These are phyloP conservation scores for Hippophae rhamnoides DNA, from an alignment of 306 rosid genomes.

Conservation along the genomic window DNA sequence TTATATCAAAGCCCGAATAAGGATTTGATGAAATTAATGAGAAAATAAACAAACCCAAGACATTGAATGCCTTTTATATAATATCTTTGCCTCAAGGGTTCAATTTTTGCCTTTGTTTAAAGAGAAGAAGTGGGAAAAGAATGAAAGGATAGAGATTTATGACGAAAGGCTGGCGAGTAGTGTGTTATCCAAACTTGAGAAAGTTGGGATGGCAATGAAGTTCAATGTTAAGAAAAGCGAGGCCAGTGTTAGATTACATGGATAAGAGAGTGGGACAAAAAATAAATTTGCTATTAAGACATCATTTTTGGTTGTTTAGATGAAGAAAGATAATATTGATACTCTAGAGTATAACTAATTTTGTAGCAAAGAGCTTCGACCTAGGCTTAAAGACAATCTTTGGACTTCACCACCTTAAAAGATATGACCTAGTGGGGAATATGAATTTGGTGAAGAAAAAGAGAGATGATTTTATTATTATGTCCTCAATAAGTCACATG, in stretches of 20 bases:
- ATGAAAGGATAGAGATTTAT: conserved; percentile 79
- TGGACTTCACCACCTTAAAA: conserved; percentile 56
- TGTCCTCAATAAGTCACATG: too few relatives aligned
- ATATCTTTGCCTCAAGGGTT: conserved; percentile 72
- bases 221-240: conserved; percentile 71
- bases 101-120: conserved; percentile 73
- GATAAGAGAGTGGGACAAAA: conserved; percentile 59
- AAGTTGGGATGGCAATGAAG: conserved; percentile 56
- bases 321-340: conserved; percentile 78
- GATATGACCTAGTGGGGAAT: too few relatives aligned
- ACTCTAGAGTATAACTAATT: conserved; percentile 81
- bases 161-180: conserved; percentile 65
- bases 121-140: conserved; percentile 74
- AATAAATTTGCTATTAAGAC: conserved; percentile 71
- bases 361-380: conserved; percentile 86
- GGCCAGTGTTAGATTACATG: conserved; percentile 55
- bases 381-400: conserved; percentile 74
- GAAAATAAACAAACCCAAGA: conserved; percentile 28
- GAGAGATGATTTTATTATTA: too few relatives aligned
- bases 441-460: too few relatives aligned
- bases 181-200: conserved; percentile 74
- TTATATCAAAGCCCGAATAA: conserved; percentile 21
- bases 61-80: conserved; percentile 76
- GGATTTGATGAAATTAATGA: conserved; percentile 23
- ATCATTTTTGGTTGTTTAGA: conserved; percentile 74